Base-by-base conservation (phyloP, 352 stramenopile genomes). In the Phytophthora sansomeana region DNA sequence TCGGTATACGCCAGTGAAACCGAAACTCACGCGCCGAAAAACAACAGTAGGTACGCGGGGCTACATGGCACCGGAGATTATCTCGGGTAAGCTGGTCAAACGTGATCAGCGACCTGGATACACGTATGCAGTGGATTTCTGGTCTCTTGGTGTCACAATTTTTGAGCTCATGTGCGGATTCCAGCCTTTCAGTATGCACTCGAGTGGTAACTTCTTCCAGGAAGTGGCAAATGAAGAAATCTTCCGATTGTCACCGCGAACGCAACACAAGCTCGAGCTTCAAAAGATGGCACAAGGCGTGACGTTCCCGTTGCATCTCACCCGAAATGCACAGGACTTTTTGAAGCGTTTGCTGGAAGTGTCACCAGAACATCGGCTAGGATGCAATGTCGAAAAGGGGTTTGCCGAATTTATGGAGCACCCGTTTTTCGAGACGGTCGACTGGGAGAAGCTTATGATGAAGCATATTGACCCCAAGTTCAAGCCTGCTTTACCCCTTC, bases 21-120 rank as follows among this genome's bases (percentile, higher is more conserved):
- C 85, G 3, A 89, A 88, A 38, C 65, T 89, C 24, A 90, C 77
- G n/a, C 75, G 83, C 17, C 67, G 83, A 24, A 94, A 92, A 74
- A 93, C 83, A 10, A 92, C 83, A 4, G 92, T 97, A 21, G 91
- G 91, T 4, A 97, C 90, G 9, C 80, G 90, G 58, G 91, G 90
- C 2, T 97, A 97, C 73, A 96, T 97, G 90, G 89, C 89, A n/a
- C 90, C 89, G 4, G 91, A 97, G 63, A 95, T 97, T 65, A 93
- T 96, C 28, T 91, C 84, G 0, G 86, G 91, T 28, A 92, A 96
- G 57, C 71, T 91, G n/a, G 75, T 94, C 36, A 88, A 90, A 51
- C 78, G 85, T 19, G 80, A 91, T 26, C 83, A 96, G 66, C 83
- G 85, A 2, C 81, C 83, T 4, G 89, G 89, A 4, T 95, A 95